phyloP scores from a whole-genome alignment of 2,329 filamentous ascomycete species.

The Venturia asperata region DNA sequence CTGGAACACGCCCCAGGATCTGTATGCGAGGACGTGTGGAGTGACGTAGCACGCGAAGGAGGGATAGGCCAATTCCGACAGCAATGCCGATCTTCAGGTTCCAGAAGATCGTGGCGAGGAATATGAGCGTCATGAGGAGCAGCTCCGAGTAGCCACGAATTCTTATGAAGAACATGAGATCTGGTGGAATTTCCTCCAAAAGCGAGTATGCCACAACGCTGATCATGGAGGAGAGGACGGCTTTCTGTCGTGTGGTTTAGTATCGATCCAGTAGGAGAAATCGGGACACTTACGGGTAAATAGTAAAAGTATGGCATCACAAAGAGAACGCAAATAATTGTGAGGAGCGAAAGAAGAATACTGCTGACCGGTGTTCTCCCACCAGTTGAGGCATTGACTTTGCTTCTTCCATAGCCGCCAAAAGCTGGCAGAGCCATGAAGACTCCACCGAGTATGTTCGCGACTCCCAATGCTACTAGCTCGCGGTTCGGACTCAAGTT shows the following conservation, averaged over 20 bases:
- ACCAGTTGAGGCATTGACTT: constrained; percentile 88
- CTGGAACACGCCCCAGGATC: constrained; percentile 83
- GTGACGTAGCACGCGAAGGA: constrained; percentile 84
- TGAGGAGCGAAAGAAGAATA: constrained; percentile 75
- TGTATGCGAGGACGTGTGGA: constrained; percentile 89
- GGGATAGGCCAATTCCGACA: constrained; percentile 82
- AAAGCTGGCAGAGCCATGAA: constrained; percentile 93
- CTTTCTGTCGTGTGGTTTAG: constrained; percentile 55
- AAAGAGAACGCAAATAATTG: constrained; percentile 71
- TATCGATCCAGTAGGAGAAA: neutral
- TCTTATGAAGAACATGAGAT: constrained; percentile 79
- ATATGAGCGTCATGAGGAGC: constrained; percentile 80
- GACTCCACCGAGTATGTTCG: constrained; percentile 83
- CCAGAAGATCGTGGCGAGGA: constrained; percentile 88
- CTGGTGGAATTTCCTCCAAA: constrained; percentile 90
- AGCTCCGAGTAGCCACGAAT: constrained; percentile 85
- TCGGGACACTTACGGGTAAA: constrained; percentile 64
- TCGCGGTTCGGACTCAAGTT: constrained; percentile 86
- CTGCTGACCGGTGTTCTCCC: constrained; percentile 92
- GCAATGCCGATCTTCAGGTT: constrained; percentile 90
- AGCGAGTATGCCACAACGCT: constrained; percentile 91
- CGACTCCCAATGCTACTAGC: constrained; percentile 80
- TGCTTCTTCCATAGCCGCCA: constrained; percentile 91
- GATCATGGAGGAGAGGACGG: constrained; percentile 87
- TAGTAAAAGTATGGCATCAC: constrained; percentile 90